These are phyloP conservation scores for Chenopodium quinoa DNA, from an alignment of 148 eudicot species.

Conservation along the genomic window DNA sequence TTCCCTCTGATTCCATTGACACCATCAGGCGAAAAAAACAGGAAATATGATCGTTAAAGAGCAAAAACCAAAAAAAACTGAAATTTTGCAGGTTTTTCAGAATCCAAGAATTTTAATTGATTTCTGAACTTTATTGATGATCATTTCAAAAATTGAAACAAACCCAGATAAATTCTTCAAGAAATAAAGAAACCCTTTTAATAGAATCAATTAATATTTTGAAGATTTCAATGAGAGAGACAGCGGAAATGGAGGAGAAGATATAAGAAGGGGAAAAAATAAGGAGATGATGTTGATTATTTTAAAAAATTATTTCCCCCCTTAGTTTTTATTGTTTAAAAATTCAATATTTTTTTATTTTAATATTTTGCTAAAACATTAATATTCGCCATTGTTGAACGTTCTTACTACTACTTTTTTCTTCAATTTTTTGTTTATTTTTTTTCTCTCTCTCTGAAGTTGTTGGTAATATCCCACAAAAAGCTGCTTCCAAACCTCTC, in stretches of 20 bases:
- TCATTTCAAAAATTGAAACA: conserved; percentile 14
- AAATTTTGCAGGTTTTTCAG: background rate
- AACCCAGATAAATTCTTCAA: conserved; percentile 25
- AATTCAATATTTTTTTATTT: background rate
- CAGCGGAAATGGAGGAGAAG: conserved; percentile 13
- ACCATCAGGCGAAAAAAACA: conserved; percentile 19
- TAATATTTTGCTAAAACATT: background rate
- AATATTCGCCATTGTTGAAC: conserved; percentile 35
- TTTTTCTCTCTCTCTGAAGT: conserved; percentile 13
- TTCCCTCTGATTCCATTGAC: conserved; percentile 52
- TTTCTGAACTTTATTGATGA: conserved; percentile 3
- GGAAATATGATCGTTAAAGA: conserved; percentile 17
- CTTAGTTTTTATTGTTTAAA: background rate
- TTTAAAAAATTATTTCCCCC: background rate
- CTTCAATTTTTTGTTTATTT: background rate
- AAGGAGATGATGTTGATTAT: background rate
- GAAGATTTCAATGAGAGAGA: conserved; percentile 6
- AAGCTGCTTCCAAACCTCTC: conserved; percentile 37
- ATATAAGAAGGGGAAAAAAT: conserved; percentile 11
- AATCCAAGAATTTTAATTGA: conserved; percentile 1
- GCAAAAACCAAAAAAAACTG: background rate
- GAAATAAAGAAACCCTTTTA: conserved; percentile 19
- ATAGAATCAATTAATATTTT: background rate
- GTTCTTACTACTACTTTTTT: conserved; percentile 13
- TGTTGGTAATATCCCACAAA: conserved; percentile 20